phyloP scores from a whole-genome alignment of 2,329 filamentous ascomycete species.

The Monascus ruber region DNA sequence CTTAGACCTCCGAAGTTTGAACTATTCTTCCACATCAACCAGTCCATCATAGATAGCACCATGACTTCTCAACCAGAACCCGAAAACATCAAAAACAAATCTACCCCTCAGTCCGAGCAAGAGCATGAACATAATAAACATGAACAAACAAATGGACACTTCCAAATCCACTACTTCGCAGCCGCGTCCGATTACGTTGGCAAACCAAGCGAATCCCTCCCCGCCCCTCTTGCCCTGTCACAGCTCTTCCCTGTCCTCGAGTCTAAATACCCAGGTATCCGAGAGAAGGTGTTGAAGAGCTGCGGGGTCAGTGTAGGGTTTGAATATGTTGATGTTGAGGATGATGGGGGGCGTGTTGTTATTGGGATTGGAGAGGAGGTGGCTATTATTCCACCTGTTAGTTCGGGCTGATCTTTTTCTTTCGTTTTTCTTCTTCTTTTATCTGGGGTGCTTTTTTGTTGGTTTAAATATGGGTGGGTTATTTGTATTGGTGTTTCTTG shows the following conservation, averaged over 20 bases:
- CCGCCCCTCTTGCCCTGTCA: constrained; percentile 29
- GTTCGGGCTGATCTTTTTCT: constrained; percentile 27
- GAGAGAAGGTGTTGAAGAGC: constrained; percentile 25
- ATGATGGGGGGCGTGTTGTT: constrained; percentile 10
- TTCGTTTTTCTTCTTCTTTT: neutral
- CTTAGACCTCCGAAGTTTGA: too few relatives aligned
- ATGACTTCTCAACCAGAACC: too few relatives aligned
- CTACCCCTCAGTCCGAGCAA: too few relatives aligned
- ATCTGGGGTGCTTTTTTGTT: too few relatives aligned
- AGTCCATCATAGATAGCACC: too few relatives aligned
- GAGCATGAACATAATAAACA: too few relatives aligned
- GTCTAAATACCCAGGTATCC: constrained; percentile 30
- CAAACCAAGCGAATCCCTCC: constrained; percentile 28
- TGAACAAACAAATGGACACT: constrained; percentile 9
- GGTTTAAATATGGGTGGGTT: too few relatives aligned
- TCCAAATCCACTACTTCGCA: constrained; percentile 38
- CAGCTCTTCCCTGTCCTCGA: constrained; percentile 29
- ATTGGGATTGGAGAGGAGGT: constrained; percentile 32
- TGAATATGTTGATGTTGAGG: constrained; percentile 33
- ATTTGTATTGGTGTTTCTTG: too few relatives aligned
- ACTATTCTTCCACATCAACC: too few relatives aligned
- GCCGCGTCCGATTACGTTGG: constrained; percentile 30
- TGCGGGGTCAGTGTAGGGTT: constrained; percentile 32
- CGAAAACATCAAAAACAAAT: too few relatives aligned
- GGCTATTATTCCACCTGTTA: constrained; percentile 37